Evolutionary conservation across 768 basidiomycete species (phyloP), one percentile per base, ranked within the genome.

Genomic region (Lentinula sp.): DNA sequence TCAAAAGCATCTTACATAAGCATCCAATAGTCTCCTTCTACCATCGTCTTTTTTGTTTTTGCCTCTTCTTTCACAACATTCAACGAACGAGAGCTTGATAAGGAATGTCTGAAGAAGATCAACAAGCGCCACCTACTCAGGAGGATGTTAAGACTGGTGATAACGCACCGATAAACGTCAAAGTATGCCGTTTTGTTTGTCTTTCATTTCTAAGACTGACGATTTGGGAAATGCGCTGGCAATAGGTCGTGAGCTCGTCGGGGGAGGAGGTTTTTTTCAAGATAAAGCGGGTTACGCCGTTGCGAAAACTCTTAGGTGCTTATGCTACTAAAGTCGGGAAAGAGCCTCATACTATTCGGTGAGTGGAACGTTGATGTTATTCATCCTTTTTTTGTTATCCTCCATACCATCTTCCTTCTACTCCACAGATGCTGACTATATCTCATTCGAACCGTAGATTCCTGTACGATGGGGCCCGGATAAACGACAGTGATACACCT

Each of bases 231-330:
- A 9, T 20, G 33, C 37, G 13, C 20, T 53, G 55, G 45, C 66
- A 93, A 28, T 3, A 28, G 91, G 91, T 93, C 52, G 83, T 88
- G 51, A 86, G 83, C 66, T 81, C 88, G 42, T 72, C 76, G 12
- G 92, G 91, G 61, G 91, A 95, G 37, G 94, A 96, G 72, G 91
- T 96, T 28, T 96, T 91, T 76, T 97, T 97, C 84, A 97, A 97
- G 82, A 95, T 97, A 77, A 97, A 96, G 77, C 85, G 90, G 69
- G 90, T 83, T 74, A 95, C 94, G 48, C 94, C 90, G 78, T 76
- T 97, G 66, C 90, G 86, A 80, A 97, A 97, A 78, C 83, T 97
- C 28, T 91, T 94, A 72, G 90, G 85, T 62, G 94, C 94, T 50
- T 97, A 97, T 74, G 94, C 94, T 60, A 85, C 79, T 71, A 94